Conservation (phyloP, 441 rosid genomes). For the Gossypium trilobum region DNA sequence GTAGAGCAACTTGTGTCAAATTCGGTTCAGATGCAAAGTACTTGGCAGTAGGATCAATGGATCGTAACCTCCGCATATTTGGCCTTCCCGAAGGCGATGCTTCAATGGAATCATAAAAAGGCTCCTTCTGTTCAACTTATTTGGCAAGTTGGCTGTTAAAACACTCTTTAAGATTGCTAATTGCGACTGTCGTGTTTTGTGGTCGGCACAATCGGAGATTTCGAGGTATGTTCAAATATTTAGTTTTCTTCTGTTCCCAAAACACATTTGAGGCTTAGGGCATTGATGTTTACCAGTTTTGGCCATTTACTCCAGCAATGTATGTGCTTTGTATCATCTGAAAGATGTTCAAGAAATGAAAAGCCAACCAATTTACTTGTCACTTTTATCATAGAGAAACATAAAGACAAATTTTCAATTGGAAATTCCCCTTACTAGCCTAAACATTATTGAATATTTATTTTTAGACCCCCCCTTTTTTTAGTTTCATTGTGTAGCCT, state of each 20-base stretch:
- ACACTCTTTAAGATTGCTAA: background rate
- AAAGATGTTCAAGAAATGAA: background rate
- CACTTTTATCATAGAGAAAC: background rate
- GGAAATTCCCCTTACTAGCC: background rate
- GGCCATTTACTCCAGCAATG: background rate
- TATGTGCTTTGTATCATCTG: background rate
- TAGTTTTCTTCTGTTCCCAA: background rate
- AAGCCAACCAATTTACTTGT: background rate
- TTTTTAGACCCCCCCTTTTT: background rate
- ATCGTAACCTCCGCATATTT: conserved; percentile 79
- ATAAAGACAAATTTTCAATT: no score
- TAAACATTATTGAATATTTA: background rate
- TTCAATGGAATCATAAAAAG: conserved; percentile 30
- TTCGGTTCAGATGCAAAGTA: conserved; percentile 81
- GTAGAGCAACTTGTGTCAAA: conserved; percentile 68
- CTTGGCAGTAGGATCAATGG: conserved; percentile 92
- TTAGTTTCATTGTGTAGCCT: background rate
- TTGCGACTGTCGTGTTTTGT: background rate
- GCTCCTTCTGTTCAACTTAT: background rate
- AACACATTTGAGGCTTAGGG: background rate
- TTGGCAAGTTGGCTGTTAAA: background rate
- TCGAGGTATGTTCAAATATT: background rate
- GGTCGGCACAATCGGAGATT: background rate
- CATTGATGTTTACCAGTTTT: background rate
- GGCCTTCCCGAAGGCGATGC: conserved; percentile 59